These are phyloP conservation scores for Fraxinus anomala DNA, from an alignment of 257 asterid genomes.

Conservation along the genomic window DNA sequence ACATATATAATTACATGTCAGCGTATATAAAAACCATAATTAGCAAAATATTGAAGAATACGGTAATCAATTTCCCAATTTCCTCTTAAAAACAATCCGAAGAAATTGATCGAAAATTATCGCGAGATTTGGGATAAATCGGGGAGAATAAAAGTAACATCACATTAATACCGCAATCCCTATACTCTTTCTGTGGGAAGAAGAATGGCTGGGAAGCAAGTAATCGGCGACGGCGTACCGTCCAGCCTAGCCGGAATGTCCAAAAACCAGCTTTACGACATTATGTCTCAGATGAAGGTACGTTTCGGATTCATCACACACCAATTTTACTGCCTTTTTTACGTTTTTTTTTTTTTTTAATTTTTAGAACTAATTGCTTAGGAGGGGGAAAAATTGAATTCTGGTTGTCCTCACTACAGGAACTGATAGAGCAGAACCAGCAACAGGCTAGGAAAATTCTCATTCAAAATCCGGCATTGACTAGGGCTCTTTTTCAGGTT, in stretches of 20 bases:
- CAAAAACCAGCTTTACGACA: conserved; percentile 76
- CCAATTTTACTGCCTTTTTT: neutral
- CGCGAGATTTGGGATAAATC: too few relatives aligned
- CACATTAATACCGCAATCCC: neutral
- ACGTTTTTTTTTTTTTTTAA: neutral
- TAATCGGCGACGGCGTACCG: conserved; percentile 67
- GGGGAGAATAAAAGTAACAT: neutral
- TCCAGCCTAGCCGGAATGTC: conserved; percentile 90
- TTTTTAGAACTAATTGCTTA: neutral
- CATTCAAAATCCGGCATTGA: conserved; percentile 80
- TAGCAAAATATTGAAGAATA: too few relatives aligned
- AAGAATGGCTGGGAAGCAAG: conserved; percentile 78
- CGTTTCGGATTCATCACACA: neutral
- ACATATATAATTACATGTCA: too few relatives aligned
- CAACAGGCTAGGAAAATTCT: conserved; percentile 94
- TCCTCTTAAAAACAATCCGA: too few relatives aligned
- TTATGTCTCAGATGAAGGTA: conserved; percentile 98
- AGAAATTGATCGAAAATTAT: too few relatives aligned
- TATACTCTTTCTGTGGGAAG: conserved; percentile 5
- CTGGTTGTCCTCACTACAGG: conserved; percentile 32
- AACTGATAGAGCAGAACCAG: conserved; percentile 82
- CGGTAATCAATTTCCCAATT: too few relatives aligned
- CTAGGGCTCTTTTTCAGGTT: conserved; percentile 96
- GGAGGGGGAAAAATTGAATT: conserved; percentile 1
- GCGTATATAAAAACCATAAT: too few relatives aligned